A percentile compares a stretch with the other conserved stretches of the same genome.
Conservation (phyloP, 352 stramenopile species). For the Salisapilia sapeloensis region DNA sequence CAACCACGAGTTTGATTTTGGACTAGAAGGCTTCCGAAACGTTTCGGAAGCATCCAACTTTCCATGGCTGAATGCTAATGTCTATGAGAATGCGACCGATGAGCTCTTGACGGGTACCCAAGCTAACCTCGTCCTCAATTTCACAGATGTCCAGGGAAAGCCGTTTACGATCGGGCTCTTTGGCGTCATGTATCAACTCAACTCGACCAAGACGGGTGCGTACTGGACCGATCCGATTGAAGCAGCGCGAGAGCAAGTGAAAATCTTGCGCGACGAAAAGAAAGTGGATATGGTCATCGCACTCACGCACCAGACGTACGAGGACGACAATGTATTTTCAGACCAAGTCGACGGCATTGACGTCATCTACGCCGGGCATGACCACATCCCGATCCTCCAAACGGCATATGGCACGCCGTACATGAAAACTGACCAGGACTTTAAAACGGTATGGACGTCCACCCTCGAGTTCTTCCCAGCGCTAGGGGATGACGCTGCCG, state of each 20-base stretch:
- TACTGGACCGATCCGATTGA: constrained; percentile 52
- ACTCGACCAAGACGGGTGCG: constrained; percentile 34
- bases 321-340: constrained; percentile 53
- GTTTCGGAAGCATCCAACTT: constrained; percentile 37
- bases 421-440: constrained; percentile 56
- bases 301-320: constrained; percentile 46
- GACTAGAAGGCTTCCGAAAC: constrained; percentile 58
- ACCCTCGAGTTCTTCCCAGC: constrained; percentile 37
- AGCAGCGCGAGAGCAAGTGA: constrained; percentile 28
- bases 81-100: constrained; percentile 24
- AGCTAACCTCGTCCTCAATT: constrained; percentile 23
- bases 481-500: constrained; percentile 8
- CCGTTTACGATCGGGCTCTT: constrained; percentile 44
- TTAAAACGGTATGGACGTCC: constrained; percentile 46
- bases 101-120: constrained; percentile 33
- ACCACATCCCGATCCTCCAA: constrained; percentile 60
- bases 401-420: constrained; percentile 56
- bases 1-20: constrained; percentile 74
- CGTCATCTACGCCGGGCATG: constrained; percentile 54
- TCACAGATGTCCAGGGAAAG: constrained; percentile 18
- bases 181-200: constrained; percentile 68
- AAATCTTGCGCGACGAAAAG: constrained; percentile 12
- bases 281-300: constrained; percentile 60
- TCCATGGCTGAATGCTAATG: constrained; percentile 60
- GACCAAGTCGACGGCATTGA: constrained; percentile 42